Conservation (phyloP, 495 filamentous ascomycete genomes). For the Rostrohypoxylon terebratum region DNA sequence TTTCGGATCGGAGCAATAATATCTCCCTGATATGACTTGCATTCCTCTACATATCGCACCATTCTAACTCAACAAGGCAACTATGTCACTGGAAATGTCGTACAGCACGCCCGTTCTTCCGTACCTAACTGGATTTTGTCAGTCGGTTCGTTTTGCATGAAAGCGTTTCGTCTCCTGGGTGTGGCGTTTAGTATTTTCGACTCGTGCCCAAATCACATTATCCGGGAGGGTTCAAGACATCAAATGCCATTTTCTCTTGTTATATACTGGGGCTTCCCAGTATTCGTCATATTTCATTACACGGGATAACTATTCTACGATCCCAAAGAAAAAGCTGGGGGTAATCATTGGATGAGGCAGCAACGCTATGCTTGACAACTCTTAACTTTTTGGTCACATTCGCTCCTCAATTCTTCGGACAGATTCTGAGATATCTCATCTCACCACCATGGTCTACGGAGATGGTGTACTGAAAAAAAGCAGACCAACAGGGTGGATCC, state of each 20-base stretch:
- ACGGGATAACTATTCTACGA: slow-evolving; percentile 22
- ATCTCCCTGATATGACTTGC: slow-evolving; percentile 11
- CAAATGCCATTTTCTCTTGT: slow-evolving; percentile 4
- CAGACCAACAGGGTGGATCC: neutral
- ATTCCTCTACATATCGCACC: too few species aligned
- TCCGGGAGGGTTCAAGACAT: neutral
- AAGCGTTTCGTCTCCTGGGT: slow-evolving; percentile 22
- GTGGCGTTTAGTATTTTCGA: neutral
- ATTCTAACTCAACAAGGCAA: neutral
- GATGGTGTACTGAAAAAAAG: neutral
- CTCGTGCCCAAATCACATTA: neutral
- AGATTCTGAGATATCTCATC: neutral
- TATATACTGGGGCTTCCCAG: neutral
- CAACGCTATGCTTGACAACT: neutral
- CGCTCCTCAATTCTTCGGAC: neutral
- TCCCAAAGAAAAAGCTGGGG: neutral
- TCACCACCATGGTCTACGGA: too few species aligned
- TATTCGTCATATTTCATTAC: neutral
- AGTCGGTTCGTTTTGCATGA: slow-evolving; percentile 24
- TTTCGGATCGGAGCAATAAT: slow-evolving; percentile 44
- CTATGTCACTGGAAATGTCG: slow-evolving; percentile 8
- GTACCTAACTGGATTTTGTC: slow-evolving; percentile 29
- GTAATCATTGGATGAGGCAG: neutral
- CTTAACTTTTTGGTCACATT: neutral
- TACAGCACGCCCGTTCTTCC: slow-evolving; percentile 15